Evolutionary conservation across 83 land plant genomes (phyloP).

Genomic region (Diphasiastrum complanatum): DNA sequence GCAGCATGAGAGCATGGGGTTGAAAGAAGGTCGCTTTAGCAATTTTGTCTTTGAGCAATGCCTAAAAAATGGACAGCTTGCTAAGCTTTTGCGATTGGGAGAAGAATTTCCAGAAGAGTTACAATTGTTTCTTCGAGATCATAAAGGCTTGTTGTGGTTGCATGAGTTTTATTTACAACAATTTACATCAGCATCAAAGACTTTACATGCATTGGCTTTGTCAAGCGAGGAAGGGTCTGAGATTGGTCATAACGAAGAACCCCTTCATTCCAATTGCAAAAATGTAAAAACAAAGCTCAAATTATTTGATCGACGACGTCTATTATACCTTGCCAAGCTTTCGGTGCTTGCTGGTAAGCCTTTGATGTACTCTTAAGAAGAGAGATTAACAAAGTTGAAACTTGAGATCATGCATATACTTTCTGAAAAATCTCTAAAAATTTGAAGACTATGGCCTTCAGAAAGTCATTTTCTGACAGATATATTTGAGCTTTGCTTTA

Average conservation of each 20-base stretch:
- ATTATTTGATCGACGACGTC: conserved; percentile 49
- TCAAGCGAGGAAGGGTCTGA: conserved; percentile 32
- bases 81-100: conserved; percentile 84
- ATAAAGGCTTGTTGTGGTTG: conserved; percentile 75
- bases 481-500: too few relatives aligned
- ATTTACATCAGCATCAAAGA: conserved; percentile 73
- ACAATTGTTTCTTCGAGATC: conserved; percentile 59
- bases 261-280: background rate
- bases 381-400: too few relatives aligned
- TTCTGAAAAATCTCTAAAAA: too few relatives aligned
- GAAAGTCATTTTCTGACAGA: too few relatives aligned
- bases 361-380: background rate
- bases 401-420: too few relatives aligned
- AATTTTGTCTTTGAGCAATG: conserved; percentile 76
- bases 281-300: conserved; percentile 11
- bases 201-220: conserved; percentile 73
- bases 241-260: background rate
- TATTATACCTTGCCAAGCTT: conserved; percentile 78
- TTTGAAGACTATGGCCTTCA: too few relatives aligned
- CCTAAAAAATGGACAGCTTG: conserved; percentile 44
- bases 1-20: conserved; percentile 90
- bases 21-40: conserved; percentile 82
- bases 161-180: conserved; percentile 70
- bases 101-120: conserved; percentile 94
- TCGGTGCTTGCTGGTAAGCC: conserved; percentile 76